Conservation (phyloP, 306 rosid genomes). For the Casuarina equisetifolia region DNA sequence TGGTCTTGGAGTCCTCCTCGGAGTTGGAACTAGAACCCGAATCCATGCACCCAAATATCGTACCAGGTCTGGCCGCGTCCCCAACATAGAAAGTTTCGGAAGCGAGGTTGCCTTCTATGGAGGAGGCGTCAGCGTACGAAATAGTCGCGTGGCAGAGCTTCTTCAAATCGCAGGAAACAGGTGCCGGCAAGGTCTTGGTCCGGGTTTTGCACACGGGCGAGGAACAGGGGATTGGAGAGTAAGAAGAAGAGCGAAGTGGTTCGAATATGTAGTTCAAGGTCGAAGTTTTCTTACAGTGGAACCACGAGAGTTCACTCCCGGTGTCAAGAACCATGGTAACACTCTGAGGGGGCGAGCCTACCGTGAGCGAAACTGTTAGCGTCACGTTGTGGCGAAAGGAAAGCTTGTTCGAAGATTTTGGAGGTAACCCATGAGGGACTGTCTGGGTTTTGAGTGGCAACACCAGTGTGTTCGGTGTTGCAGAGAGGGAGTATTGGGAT, state of each 20-base stretch:
- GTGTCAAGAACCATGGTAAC: constrained; percentile 96
- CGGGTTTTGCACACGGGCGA: constrained; percentile 59
- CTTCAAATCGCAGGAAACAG: constrained; percentile 60
- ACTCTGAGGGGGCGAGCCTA: constrained; percentile 83
- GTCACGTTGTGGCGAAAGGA: constrained; percentile 75
- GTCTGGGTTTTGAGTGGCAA: constrained; percentile 57
- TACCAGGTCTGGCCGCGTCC: constrained; percentile 44
- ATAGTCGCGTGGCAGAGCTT: constrained; percentile 69
- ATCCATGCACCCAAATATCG: constrained; percentile 79
- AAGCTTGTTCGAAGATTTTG: constrained; percentile 45
- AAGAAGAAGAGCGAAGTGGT: constrained; percentile 60
- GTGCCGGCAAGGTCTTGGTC: constrained; percentile 66
- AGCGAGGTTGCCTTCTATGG: constrained; percentile 81
- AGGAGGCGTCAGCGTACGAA: constrained; percentile 74
- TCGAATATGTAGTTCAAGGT: constrained; percentile 44
- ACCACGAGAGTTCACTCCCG: constrained; percentile 92
- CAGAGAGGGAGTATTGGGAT: constrained; percentile 17
- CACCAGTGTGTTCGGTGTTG: constrained; percentile 25
- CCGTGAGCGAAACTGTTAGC: constrained; percentile 61
- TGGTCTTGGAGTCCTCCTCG: constrained; percentile 69
- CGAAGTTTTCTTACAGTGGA: constrained; percentile 60
- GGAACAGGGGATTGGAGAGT: constrained; percentile 55
- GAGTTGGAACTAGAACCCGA: constrained; percentile 70
- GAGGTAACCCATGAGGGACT: constrained; percentile 29
- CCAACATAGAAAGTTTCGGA: constrained; percentile 54